A percentile compares a stretch with the other conserved stretches of the same genome.
phyloP scores from a whole-genome alignment of 2,329 filamentous ascomycete species.

The Trichoderma sp. region DNA sequence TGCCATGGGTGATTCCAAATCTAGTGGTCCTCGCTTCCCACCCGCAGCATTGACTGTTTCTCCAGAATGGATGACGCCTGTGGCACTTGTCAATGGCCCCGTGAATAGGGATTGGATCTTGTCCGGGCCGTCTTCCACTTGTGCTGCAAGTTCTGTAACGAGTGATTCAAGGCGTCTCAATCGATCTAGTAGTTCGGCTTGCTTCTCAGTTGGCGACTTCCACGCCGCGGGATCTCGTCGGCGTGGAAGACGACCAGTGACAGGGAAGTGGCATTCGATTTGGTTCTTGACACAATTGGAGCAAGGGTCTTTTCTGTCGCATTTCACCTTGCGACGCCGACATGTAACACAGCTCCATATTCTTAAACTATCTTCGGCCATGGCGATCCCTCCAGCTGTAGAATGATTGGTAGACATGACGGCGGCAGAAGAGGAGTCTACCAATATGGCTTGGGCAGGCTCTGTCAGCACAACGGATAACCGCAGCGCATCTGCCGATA shows the following conservation, averaged over 20 bases:
- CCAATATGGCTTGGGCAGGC: not conserved
- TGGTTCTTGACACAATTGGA: not conserved
- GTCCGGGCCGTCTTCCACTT: not conserved
- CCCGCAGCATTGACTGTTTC: not conserved
- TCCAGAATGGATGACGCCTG: not conserved
- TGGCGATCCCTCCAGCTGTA: not conserved
- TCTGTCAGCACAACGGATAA: not conserved
- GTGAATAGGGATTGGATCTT: not conserved
- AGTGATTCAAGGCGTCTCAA: conserved; percentile 34
- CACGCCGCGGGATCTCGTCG: not conserved
- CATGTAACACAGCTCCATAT: not conserved
- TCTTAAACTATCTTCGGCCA: not conserved
- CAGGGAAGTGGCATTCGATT: not conserved
- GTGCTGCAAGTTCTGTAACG: conserved; percentile 25
- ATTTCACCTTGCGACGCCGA: not conserved
- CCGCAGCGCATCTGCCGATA: not conserved
- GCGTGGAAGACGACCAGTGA: not conserved
- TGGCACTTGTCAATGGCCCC: not conserved
- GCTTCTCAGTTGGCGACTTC: not conserved
- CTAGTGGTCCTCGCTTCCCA: not conserved
- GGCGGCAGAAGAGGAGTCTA: not conserved
- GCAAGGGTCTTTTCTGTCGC: not conserved
- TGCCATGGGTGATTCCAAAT: not conserved
- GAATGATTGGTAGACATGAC: not conserved
- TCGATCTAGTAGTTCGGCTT: not conserved